Evolutionary conservation across 108 stramenopile species (phyloP), one percentile per base, ranked within the genome.

Genomic region (Mediolabrus comicus): DNA sequence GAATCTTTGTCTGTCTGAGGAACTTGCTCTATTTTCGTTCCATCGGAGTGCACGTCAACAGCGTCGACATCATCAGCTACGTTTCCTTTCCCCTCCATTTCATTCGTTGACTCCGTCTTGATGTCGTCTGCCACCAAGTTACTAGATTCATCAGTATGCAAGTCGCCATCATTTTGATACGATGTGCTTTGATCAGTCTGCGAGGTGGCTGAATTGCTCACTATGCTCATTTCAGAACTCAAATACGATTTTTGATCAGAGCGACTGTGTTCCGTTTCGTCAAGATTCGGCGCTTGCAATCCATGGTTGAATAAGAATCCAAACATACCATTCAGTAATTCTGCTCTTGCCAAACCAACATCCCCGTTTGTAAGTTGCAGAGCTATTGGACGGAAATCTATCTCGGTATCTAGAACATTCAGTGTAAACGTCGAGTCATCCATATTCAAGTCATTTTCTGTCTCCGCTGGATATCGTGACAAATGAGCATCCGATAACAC

Each of bases 341-440:
- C 79, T n/a, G 29, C 54, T 36, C 56, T 70, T 4, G 79, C 79
- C 26, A 54, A 53, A n/a, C 28, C 53, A 13, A 41, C 43, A 71
- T 80, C 74, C 19, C 74, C 79, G 59, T 80, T 80, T 26, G 79
- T 57, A 10, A 80, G 36, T 39, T 80, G 74, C 19, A 80, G 32
- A 0, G 79, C 79, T 57, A 80, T 51, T 8, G 3, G 39, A 36
- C 69, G 68, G 52, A 77, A 77, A 66, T 77, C 69, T 19, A 77
- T 36, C 4, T 71, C 58, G n/a, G 29, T 33, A 13, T 34, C 68
- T 10, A 59, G 38, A 41, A 54, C 69, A 3, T 16, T 32, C 11
- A 64, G 25, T 30, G 27, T 49, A 58, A 65, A 65, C 33, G 72
- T 62, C 5, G 65, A 61, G 35, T 74, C n/a, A n/a, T n/a, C 67